phyloP scores from a whole-genome alignment of 2,329 filamentous ascomycete genomes.

The Neofusicoccum cordaticola region DNA sequence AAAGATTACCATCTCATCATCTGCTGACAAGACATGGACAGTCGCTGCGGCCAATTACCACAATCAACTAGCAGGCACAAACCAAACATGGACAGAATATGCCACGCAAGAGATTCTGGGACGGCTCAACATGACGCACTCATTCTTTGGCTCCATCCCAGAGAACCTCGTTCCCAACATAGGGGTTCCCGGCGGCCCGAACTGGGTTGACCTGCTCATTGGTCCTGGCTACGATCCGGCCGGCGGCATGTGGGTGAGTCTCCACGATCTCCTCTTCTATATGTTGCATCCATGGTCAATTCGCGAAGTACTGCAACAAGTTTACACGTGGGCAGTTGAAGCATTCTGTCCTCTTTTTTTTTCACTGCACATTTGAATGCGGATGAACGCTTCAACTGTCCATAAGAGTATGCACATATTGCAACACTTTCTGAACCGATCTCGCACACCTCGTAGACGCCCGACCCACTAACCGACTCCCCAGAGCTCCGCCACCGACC shows the following conservation, averaged over 20 bases:
- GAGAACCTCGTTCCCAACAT: constrained; percentile 22
- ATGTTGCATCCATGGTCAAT: too few species aligned
- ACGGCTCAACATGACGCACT: constrained; percentile 28
- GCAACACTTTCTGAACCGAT: neutral
- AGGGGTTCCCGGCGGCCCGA: constrained; percentile 27
- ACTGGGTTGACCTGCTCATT: constrained; percentile 28
- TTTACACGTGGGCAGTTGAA: neutral
- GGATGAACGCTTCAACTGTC: too few species aligned
- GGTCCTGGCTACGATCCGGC: constrained; percentile 31
- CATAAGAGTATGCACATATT: too few species aligned
- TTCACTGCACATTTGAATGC: too few species aligned
- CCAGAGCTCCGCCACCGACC: constrained; percentile 28
- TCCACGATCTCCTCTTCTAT: too few species aligned
- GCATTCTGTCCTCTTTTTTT: too few species aligned
- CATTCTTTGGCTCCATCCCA: constrained; percentile 27
- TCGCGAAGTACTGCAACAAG: too few species aligned
- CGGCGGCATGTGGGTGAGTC: constrained; percentile 28
- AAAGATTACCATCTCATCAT: neutral
- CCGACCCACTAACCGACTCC: neutral
- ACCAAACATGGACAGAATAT: constrained; percentile 27
- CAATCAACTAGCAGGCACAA: constrained; percentile 22
- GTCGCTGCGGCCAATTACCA: constrained; percentile 27
- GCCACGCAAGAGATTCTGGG: constrained; percentile 23
- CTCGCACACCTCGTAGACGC: neutral
- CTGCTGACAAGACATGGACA: constrained; percentile 2